Percentiles rank a stretch among this genome's conserved stretches.
Conservation (phyloP, 2,329 filamentous ascomycete genomes). For the Akanthomyces uredinophilus region DNA sequence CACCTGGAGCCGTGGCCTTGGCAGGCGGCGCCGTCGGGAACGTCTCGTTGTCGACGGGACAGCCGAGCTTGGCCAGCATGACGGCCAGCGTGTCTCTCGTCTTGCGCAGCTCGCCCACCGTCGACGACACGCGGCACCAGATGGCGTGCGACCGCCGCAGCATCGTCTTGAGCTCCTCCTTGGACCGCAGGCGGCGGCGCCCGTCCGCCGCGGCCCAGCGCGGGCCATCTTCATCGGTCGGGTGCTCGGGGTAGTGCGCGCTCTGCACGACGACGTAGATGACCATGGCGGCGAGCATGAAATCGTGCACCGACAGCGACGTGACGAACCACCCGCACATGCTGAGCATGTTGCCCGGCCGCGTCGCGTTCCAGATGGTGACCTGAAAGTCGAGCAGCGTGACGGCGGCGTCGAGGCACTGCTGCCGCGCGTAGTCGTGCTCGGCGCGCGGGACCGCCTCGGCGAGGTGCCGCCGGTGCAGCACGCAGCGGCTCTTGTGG, state of each 20-base stretch:
- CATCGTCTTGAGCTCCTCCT: constrained; percentile 34
- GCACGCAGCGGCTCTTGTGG: constrained; percentile 50
- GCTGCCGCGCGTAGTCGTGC: constrained; percentile 47
- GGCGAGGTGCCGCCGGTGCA: constrained; percentile 49
- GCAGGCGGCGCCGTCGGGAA: constrained; percentile 1
- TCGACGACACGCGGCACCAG: constrained; percentile 37
- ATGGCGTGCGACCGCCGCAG: constrained; percentile 39
- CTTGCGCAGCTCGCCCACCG: constrained; percentile 38
- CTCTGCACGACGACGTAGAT: constrained; percentile 49
- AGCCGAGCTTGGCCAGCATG: constrained; percentile 40
- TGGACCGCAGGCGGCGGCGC: constrained; percentile 29
- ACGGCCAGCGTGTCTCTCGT: constrained; percentile 40
- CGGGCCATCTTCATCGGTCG: constrained; percentile 24
- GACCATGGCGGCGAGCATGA: constrained; percentile 56
- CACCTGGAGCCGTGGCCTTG: background rate
- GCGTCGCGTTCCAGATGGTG: constrained; percentile 42
- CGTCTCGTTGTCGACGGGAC: constrained; percentile 21
- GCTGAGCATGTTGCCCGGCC: constrained; percentile 49
- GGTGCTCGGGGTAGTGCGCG: constrained; percentile 32
- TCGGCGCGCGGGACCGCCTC: constrained; percentile 37
- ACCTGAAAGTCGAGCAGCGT: constrained; percentile 44
- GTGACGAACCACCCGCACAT: constrained; percentile 53
- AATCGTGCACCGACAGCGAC: constrained; percentile 55
- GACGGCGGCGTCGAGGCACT: constrained; percentile 46
- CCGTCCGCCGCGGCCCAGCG: constrained; percentile 32